A percentile compares a stretch with the other conserved stretches of the same genome.
These are phyloP conservation scores for Paramecium bursaria DNA, from an alignment of 73 alveolate genomes.

Conservation along the genomic window DNA sequence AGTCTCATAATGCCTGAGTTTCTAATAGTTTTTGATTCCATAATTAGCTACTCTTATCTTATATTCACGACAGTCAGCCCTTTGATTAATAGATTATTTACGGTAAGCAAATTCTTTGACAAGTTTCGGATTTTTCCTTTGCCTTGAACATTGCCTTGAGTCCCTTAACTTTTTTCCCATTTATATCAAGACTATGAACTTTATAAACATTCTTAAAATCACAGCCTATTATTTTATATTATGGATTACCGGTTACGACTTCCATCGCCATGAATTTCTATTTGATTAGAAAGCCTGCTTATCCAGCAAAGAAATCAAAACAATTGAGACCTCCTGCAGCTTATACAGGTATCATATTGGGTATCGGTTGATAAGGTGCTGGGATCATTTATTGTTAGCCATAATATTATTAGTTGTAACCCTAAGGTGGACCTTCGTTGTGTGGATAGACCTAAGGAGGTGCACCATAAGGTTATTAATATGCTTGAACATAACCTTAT, in stretches of 20 bases:
- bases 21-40: conserved; percentile 23
- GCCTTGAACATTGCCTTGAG: conserved; percentile 50
- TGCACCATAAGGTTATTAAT: too few relatives aligned
- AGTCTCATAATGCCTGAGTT: background rate
- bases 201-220: conserved; percentile 64
- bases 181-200: conserved; percentile 39
- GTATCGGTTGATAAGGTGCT: too few relatives aligned
- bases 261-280: background rate
- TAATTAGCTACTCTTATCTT: conserved; percentile 51
- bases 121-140: conserved; percentile 42
- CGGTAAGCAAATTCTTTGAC: conserved; percentile 52
- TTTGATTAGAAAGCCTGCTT: conserved; percentile 1
- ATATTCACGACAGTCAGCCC: conserved; percentile 47
- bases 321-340: too few relatives aligned
- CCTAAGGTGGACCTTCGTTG: too few relatives aligned
- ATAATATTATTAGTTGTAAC: too few relatives aligned
- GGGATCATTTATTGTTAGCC: too few relatives aligned
- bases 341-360: too few relatives aligned
- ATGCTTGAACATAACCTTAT: too few relatives aligned
- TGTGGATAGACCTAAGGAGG: too few relatives aligned
- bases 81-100: background rate
- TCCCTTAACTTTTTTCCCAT: conserved; percentile 27
- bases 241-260: too few relatives aligned
- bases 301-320: too few relatives aligned
- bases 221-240: conserved; percentile 52